A percentile compares a stretch with the other conserved stretches of the same genome.
Conservation (phyloP, 1,139 yeast genomes). For the Trichomonascaceae sp. region DNA sequence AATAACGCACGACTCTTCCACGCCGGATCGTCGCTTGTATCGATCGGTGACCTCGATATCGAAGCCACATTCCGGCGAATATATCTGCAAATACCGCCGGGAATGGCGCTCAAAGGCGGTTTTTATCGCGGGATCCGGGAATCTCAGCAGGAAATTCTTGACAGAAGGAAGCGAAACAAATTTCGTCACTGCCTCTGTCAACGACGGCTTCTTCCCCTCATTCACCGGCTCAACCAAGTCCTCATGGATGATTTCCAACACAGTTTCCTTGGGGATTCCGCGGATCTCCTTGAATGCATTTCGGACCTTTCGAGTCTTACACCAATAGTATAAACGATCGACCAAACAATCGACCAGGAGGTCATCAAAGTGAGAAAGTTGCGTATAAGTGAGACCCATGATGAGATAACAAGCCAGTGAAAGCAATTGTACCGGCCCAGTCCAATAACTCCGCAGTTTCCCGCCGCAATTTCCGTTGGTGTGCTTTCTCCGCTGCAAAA, state of each 20-base stretch:
- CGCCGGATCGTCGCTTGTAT: slow-evolving; percentile 28
- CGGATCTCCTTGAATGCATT: slow-evolving; percentile 25
- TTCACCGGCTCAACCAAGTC: slow-evolving; percentile 18
- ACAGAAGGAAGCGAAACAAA: slow-evolving; percentile 31
- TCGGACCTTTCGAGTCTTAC: slow-evolving; percentile 33
- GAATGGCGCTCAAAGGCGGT: slow-evolving; percentile 37
- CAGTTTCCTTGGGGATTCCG: slow-evolving; percentile 21
- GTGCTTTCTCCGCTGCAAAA: no score
- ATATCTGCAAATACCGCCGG: slow-evolving; percentile 35
- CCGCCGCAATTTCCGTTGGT: no score
- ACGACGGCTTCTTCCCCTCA: slow-evolving; percentile 12
- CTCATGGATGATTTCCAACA: slow-evolving; percentile 20
- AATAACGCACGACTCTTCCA: slow-evolving; percentile 39
- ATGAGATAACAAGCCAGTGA: neutral
- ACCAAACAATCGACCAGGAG: slow-evolving; percentile 34
- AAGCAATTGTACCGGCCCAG: neutral
- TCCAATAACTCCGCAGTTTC: no score
- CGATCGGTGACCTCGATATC: slow-evolving; percentile 41
- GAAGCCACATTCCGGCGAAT: slow-evolving; percentile 36
- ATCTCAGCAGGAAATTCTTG: slow-evolving; percentile 27
- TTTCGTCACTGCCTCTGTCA: slow-evolving; percentile 24
- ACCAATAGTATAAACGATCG: slow-evolving; percentile 35
- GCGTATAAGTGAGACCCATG: slow-evolving; percentile 19
- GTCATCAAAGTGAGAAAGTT: slow-evolving; percentile 51
- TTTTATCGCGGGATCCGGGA: slow-evolving; percentile 22